Percentiles rank a stretch among this genome's conserved stretches.
These are phyloP conservation scores for Alnus glutinosa DNA, from an alignment of 306 rosid genomes.

Conservation along the genomic window DNA sequence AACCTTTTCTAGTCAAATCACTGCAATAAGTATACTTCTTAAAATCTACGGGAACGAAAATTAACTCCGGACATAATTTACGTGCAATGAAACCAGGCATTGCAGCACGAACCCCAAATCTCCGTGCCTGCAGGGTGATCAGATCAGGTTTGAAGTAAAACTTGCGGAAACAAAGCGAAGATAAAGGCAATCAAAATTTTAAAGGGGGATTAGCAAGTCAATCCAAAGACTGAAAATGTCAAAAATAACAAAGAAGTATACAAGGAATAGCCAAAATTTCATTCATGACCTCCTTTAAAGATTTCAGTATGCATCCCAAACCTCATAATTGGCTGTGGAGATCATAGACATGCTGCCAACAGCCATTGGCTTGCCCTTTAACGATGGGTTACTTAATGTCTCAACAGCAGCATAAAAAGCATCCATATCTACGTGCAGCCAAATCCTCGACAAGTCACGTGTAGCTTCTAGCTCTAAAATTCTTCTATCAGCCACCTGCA, in stretches of 20 bases:
- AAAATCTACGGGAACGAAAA: conserved; percentile 80
- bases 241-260: neutral
- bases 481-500: conserved; percentile 67
- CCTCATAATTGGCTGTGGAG: conserved; percentile 98
- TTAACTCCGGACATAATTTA: conserved; percentile 78
- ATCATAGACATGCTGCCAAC: conserved; percentile 91
- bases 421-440: conserved; percentile 99
- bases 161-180: neutral
- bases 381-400: conserved; percentile 69
- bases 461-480: conserved; percentile 70
- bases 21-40: conserved; percentile 74
- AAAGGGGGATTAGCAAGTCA: conserved; percentile 1
- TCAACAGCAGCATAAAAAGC: conserved; percentile 98
- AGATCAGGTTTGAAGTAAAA: conserved; percentile 9
- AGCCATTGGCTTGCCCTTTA: conserved; percentile 86
- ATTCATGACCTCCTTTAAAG: neutral
- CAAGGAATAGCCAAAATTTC: neutral
- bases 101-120: conserved; percentile 92
- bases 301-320: conserved; percentile 20
- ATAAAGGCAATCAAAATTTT: conserved; percentile 1
- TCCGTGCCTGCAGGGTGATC: conserved; percentile 62
- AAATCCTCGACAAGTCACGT: conserved; percentile 78
- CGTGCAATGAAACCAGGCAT: conserved; percentile 98
- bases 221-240: neutral
- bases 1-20: conserved; percentile 80